phyloP scores from a whole-genome alignment of 306 rosid species.

The Inga laurina region DNA sequence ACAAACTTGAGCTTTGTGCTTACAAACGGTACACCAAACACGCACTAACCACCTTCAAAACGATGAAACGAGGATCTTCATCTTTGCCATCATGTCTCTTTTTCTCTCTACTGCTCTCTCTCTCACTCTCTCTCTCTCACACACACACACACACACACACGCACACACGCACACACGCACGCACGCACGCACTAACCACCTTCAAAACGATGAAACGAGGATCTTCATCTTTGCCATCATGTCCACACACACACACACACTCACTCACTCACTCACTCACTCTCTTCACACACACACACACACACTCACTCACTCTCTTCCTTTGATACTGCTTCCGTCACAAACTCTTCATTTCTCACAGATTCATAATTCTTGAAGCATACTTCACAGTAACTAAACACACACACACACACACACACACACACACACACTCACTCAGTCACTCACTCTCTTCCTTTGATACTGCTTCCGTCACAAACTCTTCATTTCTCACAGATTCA shows the following conservation, averaged over 20 bases:
- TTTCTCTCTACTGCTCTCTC: too few relatives aligned
- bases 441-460: neutral
- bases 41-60: slow-evolving; percentile 10
- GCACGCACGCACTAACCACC: too few relatives aligned
- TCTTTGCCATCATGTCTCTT: too few relatives aligned
- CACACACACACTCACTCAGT: too few relatives aligned
- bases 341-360: neutral
- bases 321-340: neutral
- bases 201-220: too few relatives aligned
- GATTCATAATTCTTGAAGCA: neutral
- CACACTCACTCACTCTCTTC: neutral
- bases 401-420: too few relatives aligned
- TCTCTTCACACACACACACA: neutral
- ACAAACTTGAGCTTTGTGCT: neutral
- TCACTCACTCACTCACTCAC: too few relatives aligned
- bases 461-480: neutral
- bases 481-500: neutral
- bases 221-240: slow-evolving; percentile 28
- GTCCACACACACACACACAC: too few relatives aligned
- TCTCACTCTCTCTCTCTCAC: too few relatives aligned
- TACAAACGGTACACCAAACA: neutral
- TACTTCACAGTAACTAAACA: neutral
- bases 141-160: too few relatives aligned
- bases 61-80: neutral
- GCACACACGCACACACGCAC: too few relatives aligned